These are phyloP conservation scores for Agaricus sinodeliciosus DNA, from an alignment of 768 basidiomycete genomes.

Conservation along the genomic window DNA sequence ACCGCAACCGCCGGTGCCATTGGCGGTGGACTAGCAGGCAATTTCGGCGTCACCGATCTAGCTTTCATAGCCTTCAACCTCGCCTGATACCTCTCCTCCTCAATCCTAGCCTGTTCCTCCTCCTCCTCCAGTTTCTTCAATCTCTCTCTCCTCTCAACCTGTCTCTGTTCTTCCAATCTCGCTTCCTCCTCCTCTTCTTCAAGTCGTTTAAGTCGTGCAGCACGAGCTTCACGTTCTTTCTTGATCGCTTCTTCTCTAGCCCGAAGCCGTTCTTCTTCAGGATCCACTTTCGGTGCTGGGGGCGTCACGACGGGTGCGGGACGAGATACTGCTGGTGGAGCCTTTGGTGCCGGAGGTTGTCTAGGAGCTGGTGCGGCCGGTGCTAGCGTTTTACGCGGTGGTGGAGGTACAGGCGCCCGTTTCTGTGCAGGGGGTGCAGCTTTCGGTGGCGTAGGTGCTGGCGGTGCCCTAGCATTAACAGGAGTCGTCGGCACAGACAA, in stretches of 20 bases:
- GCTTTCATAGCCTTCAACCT: constrained; percentile 32
- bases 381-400: constrained; percentile 30
- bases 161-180: constrained; percentile 26
- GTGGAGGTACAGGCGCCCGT: constrained; percentile 16
- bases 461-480: constrained; percentile 21
- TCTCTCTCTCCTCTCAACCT: too few relatives aligned
- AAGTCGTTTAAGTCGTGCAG: constrained; percentile 59
- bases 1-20: constrained; percentile 11
- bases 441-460: constrained; percentile 18
- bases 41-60: constrained; percentile 16
- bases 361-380: constrained; percentile 30
- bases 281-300: constrained; percentile 50
- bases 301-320: constrained; percentile 17
- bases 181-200: constrained; percentile 42
- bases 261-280: constrained; percentile 67
- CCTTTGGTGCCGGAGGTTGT: constrained; percentile 14
- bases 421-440: constrained; percentile 10
- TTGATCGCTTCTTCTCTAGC: constrained; percentile 65
- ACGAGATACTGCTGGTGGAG: constrained; percentile 17
- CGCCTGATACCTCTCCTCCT: constrained; percentile 32
- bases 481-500: constrained; percentile 19
- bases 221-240: constrained; percentile 69
- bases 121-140: constrained; percentile 26
- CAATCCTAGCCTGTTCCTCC: constrained; percentile 11
- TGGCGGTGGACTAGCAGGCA: constrained; percentile 22